Evolutionary conservation across 495 filamentous ascomycete species (phyloP), one percentile per base, ranked within the genome.

Genomic region (Apodospora peruviana): DNA sequence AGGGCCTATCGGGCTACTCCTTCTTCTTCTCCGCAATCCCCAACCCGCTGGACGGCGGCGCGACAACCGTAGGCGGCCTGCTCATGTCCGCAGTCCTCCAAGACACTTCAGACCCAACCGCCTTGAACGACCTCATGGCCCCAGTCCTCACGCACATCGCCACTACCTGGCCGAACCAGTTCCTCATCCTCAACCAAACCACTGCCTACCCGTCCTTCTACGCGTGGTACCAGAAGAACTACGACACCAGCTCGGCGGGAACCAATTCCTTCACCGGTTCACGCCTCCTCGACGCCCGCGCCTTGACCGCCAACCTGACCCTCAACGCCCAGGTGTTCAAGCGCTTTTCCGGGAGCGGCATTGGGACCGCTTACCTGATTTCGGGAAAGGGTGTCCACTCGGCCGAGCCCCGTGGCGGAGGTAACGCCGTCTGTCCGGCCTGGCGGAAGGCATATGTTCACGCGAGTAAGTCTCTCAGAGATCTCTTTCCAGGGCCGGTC

Each of bases 401-500:
- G 12, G 67, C 67, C 9, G 47, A 74, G 73, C 63, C 69, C 23
- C 50, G 69, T 25, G 70, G 69, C 2, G 65, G 65, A 3, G 57
- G 67, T 21, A 64, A 61, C 24, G 64, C 79, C 0, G 71, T 83
- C 4, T 61, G 73, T 16, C 80, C 80, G 9, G 75, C 74, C 3
- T 84, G 80, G 80, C 68, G 82, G 29, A 71, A 68, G 12, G 58
- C 79, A 0, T 54, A 80, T 29, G 70, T 79, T 35, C 68, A 70
- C 27, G 40, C 60, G 7, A 48, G 61, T 57, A 51, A 40, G 61
- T 17, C 23, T 16, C 36, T n/a, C 8, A n/a, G 16, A 12, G 8
- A 1, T 24, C 21, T 23, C n/a, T 22, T 23, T 20, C 39, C 19
- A 10, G 8, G 14, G 2, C 2, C 11, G 14, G 16, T 17, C 5